Conservation (phyloP, 495 filamentous ascomycete genomes). For the Hamigera avellanea region DNA sequence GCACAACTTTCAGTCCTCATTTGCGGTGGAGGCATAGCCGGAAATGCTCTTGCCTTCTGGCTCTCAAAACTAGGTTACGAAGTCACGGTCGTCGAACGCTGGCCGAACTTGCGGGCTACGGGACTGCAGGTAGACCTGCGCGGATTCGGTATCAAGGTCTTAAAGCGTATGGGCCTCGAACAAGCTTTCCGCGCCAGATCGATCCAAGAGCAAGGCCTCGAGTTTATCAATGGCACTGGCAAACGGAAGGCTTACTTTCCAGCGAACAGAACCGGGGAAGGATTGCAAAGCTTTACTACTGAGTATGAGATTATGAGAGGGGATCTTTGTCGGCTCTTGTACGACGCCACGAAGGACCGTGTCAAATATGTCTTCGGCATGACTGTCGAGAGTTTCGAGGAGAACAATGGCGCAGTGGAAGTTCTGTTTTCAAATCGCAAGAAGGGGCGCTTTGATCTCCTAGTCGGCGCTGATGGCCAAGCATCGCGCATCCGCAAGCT, state of each 20-base stretch:
- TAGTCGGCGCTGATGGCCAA: constrained; percentile 39
- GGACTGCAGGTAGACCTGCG: constrained; percentile 31
- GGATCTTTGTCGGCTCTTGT: constrained; percentile 24
- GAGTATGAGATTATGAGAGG: constrained; percentile 39
- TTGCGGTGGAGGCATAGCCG: constrained; percentile 29
- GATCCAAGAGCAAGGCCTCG: constrained; percentile 21
- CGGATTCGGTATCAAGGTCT: constrained; percentile 23
- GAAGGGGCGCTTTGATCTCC: constrained; percentile 28
- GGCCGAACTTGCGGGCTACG: constrained; percentile 15
- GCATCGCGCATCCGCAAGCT: constrained; percentile 27
- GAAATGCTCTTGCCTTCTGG: constrained; percentile 27
- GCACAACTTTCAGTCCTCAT: constrained; percentile 34
- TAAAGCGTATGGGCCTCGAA: constrained; percentile 27
- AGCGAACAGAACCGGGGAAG: constrained; percentile 16
- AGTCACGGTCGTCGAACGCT: constrained; percentile 30
- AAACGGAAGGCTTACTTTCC: constrained; percentile 15
- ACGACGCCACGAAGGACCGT: constrained; percentile 17
- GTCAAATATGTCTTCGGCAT: constrained; percentile 21
- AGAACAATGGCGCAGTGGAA: constrained; percentile 9
- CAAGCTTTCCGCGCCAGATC: constrained; percentile 9
- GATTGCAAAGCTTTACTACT: constrained; percentile 20
- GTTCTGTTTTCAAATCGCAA: constrained; percentile 27
- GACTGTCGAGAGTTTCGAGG: constrained; percentile 7
- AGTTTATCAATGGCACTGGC: constrained; percentile 18
- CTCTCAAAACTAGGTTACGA: constrained; percentile 18